These are phyloP conservation scores for Piper betle DNA, from an alignment of 164 flowering plant species.

Conservation along the genomic window DNA sequence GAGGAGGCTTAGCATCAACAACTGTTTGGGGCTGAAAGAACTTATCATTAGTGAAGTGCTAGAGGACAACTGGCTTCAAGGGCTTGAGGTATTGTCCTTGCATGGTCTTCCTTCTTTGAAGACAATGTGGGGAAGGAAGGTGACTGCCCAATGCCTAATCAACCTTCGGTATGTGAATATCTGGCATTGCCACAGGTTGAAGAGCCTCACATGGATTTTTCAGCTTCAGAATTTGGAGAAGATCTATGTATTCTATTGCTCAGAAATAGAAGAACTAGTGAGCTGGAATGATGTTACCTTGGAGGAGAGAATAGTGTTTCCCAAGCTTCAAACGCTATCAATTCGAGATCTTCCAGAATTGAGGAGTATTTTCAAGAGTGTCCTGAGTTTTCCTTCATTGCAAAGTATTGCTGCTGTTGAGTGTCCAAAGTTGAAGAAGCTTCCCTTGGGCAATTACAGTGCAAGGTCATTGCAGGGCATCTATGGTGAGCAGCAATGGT, in stretches of 20 bases:
- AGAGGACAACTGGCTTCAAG: not conserved
- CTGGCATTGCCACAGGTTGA: conserved; percentile 1
- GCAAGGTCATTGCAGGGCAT: not conserved
- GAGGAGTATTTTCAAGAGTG: conserved; percentile 3
- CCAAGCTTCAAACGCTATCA: not conserved
- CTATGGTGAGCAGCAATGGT: not conserved
- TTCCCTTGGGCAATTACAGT: not conserved
- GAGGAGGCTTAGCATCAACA: not conserved
- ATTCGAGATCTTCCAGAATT: conserved; percentile 1
- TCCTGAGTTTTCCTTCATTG: not conserved
- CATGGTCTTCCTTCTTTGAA: not conserved
- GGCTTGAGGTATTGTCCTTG: not conserved
- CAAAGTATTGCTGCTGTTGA: not conserved
- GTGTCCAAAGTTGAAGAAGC: conserved; percentile 1
- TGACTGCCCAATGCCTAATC: not conserved
- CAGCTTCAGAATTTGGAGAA: not conserved
- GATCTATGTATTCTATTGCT: not conserved
- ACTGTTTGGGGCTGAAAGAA: conserved; percentile 5
- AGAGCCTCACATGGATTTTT: conserved; percentile 7
- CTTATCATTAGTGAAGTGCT: conserved; percentile 1
- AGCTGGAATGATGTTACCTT: not conserved
- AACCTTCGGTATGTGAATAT: conserved; percentile 1
- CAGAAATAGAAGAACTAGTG: conserved; percentile 7
- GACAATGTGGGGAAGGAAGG: not conserved
- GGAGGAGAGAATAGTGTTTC: not conserved